Base-by-base conservation (phyloP, 2,329 filamentous ascomycete species). In the Botryosphaeria agaves region DNA sequence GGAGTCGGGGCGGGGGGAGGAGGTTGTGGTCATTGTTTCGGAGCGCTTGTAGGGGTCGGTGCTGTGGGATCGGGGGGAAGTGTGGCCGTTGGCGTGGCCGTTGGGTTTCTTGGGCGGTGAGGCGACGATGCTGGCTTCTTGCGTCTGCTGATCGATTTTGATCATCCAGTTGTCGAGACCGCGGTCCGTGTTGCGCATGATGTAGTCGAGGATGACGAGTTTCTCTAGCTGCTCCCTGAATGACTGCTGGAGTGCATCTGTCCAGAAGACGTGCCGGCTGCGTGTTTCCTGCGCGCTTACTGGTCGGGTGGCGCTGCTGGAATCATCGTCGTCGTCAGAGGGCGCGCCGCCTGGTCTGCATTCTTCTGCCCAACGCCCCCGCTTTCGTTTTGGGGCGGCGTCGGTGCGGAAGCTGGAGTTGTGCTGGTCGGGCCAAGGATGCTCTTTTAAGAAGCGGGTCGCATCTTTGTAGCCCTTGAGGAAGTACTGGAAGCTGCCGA, bases 151-250 rank as follows among this genome's bases (percentile, higher is more conserved):
- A 52, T 98, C 85, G 18, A 98, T 81, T 52, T 83, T 89, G 48
- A 98, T 84, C 89, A 98, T 98, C 89, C 89, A 98, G 45, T 98
- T 98, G 51, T 98, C 89, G 33, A 94, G 62, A 2, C 89, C 89
- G 55, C 89, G 72, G 51, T 98, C 89, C 2, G 89, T 98, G 48
- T 98, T 98, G 34, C 89, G 73, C 89, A 98, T 98, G 38, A 98
- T 92, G 51, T 98, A 98, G 55, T 98, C 89, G 40, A 98, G 56
- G 45, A 98, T 92, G 14, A 98, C 91, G 5, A 98, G 64, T 54
- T 94, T 95, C 57, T 98, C 89, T 28, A 98, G 65, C 56, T 95
- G 81, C 52, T 98, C 89, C 21, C 89, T 66, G 49, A 98, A 93
- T 0, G 82, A 79, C 51, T 92, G 82, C 48, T 95, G 91, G 27